A percentile compares a stretch with the other conserved stretches of the same genome.
These are phyloP conservation scores for Pseudotulostoma volvatum DNA, from an alignment of 495 filamentous ascomycete species.

Conservation along the genomic window DNA sequence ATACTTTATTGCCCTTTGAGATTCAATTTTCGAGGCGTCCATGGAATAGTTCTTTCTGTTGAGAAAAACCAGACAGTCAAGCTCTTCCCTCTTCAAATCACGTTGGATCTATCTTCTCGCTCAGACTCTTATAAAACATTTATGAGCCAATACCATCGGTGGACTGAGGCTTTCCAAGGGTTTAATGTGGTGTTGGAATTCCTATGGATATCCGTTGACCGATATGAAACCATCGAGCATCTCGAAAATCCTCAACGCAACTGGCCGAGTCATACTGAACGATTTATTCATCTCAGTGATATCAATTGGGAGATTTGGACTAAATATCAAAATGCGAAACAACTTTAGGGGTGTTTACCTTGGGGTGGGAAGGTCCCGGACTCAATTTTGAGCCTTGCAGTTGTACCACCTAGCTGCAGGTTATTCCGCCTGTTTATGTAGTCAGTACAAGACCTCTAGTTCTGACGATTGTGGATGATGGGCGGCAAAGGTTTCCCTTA, in stretches of 20 bases:
- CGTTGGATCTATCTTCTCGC: neutral
- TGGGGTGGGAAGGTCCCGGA: no score
- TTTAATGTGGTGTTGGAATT: neutral
- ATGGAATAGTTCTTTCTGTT: constrained; percentile 4
- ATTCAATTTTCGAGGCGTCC: constrained; percentile 7
- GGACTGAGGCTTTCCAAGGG: neutral
- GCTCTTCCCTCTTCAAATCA: neutral
- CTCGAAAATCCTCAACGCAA: neutral
- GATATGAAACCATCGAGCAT: neutral
- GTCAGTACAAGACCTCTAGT: no score
- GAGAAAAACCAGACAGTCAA: constrained; percentile 3
- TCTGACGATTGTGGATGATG: no score
- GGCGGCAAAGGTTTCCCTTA: no score
- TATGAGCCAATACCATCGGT: neutral
- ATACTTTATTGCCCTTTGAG: neutral
- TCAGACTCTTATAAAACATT: neutral
- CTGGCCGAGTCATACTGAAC: neutral
- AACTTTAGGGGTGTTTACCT: no score
- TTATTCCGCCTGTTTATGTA: no score
- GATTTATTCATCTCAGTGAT: neutral
- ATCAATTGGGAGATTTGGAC: neutral
- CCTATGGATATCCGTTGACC: neutral
- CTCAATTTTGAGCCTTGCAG: no score
- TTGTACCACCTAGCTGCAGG: no score
- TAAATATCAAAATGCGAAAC: neutral